These are phyloP conservation scores for Rhodosporidiobolus sp. DNA, from an alignment of 768 basidiomycete genomes.

Conservation along the genomic window DNA sequence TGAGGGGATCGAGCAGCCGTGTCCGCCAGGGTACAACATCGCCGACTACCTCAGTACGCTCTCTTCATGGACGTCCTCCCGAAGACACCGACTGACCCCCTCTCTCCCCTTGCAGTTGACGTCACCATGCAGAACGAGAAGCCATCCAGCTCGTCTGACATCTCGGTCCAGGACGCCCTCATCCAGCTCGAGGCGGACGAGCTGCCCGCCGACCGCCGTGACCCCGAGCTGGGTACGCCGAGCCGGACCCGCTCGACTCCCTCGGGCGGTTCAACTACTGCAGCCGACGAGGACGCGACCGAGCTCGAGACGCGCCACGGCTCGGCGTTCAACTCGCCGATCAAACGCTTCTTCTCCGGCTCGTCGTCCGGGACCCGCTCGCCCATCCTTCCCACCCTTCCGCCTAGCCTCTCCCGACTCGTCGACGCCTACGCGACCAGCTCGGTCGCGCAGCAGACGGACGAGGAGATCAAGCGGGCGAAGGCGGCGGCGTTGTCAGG, in stretches of 20 bases:
- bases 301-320: constrained; percentile 34
- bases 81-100: not conserved
- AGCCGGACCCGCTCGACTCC: not conserved
- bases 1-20: constrained; percentile 69
- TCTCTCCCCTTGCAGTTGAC: constrained; percentile 58
- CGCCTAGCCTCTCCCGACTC: constrained; percentile 66
- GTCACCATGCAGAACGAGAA: constrained; percentile 60
- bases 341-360: constrained; percentile 24
- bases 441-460: constrained; percentile 53
- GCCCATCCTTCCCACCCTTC: constrained; percentile 45
- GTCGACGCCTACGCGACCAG: constrained; percentile 69
- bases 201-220: constrained; percentile 4
- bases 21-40: constrained; percentile 92
- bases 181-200: constrained; percentile 8
- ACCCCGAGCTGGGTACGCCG: constrained; percentile 31
- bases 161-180: not conserved
- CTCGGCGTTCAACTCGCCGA: constrained; percentile 5
- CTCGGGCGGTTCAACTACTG: not conserved
- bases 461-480: constrained; percentile 47
- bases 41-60: constrained; percentile 89
- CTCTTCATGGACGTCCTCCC: not conserved
- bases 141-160: constrained; percentile 12
- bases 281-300: constrained; percentile 32
- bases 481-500: constrained; percentile 64
- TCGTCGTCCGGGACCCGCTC: constrained; percentile 23